phyloP scores from a whole-genome alignment of 306 rosid genomes.

The Pachyrhizus erosus region DNA sequence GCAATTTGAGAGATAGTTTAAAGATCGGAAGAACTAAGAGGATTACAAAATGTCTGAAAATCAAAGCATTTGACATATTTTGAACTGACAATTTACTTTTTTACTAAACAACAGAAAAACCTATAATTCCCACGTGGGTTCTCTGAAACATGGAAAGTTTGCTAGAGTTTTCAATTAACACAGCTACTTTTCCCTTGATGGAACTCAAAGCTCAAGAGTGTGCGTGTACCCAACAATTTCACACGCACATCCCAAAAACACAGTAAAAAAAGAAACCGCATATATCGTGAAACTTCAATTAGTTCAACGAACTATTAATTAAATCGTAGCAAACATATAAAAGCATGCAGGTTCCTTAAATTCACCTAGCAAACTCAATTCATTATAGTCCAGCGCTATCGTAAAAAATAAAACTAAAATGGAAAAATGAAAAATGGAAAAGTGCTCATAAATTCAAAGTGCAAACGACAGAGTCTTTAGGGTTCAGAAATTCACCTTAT shows the following conservation, averaged over 20 bases:
- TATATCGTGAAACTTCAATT: slow-evolving; percentile 1
- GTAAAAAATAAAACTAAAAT: background rate
- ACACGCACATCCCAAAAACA: slow-evolving; percentile 15
- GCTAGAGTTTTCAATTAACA: background rate
- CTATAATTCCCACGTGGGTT: slow-evolving; percentile 3
- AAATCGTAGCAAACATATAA: background rate
- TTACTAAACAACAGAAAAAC: background rate
- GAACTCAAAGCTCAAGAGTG: background rate
- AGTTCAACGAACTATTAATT: background rate
- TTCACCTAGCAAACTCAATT: background rate
- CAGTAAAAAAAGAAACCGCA: background rate
- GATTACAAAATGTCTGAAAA: background rate
- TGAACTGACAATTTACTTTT: background rate
- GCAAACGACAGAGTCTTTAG: background rate
- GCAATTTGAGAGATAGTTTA: slow-evolving; percentile 17
- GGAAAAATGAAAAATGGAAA: background rate
- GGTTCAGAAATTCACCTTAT: slow-evolving; percentile 54
- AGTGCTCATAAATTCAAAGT: background rate
- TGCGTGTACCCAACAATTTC: background rate
- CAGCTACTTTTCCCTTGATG: background rate
- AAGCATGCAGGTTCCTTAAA: slow-evolving; percentile 12
- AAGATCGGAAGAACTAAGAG: background rate
- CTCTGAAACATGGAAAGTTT: background rate
- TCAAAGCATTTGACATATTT: background rate
- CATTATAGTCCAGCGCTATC: slow-evolving; percentile 11